Conservation (phyloP, 2,329 filamentous ascomycete genomes). For the Berkeleyomyces rouxiae region DNA sequence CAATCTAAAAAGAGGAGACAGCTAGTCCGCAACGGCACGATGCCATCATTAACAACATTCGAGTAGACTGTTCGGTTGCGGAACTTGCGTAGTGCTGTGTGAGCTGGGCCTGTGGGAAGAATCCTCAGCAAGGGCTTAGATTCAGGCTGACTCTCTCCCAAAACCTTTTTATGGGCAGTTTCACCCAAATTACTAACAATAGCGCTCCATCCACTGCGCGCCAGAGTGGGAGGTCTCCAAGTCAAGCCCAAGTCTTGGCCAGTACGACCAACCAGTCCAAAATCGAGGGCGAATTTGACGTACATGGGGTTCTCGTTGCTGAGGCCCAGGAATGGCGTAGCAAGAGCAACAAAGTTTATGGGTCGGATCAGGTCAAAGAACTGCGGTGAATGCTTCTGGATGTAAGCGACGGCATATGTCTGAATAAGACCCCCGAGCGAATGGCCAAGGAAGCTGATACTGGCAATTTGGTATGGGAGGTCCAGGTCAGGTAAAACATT, state of each 20-base stretch:
- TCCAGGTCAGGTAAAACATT: constrained; percentile 18
- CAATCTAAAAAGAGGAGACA: constrained; percentile 95
- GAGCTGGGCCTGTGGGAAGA: constrained; percentile 77
- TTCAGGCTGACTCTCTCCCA: constrained; percentile 50
- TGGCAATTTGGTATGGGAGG: constrained; percentile 62
- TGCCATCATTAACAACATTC: constrained; percentile 94
- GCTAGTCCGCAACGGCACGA: constrained; percentile 85
- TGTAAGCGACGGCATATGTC: constrained; percentile 89
- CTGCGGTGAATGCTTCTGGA: constrained; percentile 82
- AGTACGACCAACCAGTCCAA: constrained; percentile 87
- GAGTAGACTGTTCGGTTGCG: constrained; percentile 85
- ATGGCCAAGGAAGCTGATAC: constrained; percentile 88
- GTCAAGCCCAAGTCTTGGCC: constrained; percentile 89
- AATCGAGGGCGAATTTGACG: constrained; percentile 90
- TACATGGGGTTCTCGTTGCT: constrained; percentile 98
- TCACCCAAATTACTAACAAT: constrained; percentile 68
- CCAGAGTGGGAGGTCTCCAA: constrained; percentile 77
- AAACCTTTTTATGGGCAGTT: constrained; percentile 42
- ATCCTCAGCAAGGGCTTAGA: constrained; percentile 82
- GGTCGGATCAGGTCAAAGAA: constrained; percentile 80
- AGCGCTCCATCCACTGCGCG: constrained; percentile 73
- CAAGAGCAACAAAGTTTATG: constrained; percentile 78
- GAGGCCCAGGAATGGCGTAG: constrained; percentile 73
- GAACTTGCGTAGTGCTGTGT: constrained; percentile 73
- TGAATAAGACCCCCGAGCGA: constrained; percentile 81